Evolutionary conservation across 116 monocot genomes (phyloP).

Genomic region (Phalaenopsis hybrid): DNA sequence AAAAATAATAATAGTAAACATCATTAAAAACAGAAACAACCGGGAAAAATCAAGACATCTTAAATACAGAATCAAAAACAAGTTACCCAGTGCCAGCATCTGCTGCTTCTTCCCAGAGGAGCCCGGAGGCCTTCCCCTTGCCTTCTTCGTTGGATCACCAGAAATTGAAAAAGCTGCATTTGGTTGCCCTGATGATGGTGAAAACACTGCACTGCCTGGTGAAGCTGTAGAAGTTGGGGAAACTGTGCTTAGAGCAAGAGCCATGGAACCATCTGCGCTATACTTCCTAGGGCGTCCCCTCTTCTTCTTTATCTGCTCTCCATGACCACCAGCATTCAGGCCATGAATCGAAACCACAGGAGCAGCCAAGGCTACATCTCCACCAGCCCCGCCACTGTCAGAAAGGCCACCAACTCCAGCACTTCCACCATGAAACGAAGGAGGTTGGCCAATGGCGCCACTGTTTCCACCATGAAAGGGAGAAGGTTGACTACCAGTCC

Average conservation of each 20-base stretch:
- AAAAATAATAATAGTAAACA: neutral
- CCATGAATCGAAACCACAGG: constrained; percentile 14
- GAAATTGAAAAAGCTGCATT: neutral
- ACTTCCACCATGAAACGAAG: constrained; percentile 16
- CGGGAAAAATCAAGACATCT: neutral
- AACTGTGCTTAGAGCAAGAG: constrained; percentile 26
- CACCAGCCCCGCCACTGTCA: constrained; percentile 6
- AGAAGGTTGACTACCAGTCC: neutral
- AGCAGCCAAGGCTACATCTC: constrained; percentile 11
- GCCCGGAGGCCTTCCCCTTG: constrained; percentile 54
- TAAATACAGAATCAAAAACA: constrained; percentile 2
- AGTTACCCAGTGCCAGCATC: constrained; percentile 49
- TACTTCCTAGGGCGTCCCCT: constrained; percentile 80
- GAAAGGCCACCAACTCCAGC: neutral
- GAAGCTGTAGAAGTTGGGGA: constrained; percentile 14
- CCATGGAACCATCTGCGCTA: constrained; percentile 55
- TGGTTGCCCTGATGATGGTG: constrained; percentile 3
- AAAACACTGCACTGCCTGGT: constrained; percentile 1
- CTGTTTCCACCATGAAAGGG: constrained; percentile 15
- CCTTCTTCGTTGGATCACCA: constrained; percentile 40
- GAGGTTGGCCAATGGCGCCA: constrained; percentile 4
- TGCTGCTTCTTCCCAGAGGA: constrained; percentile 55
- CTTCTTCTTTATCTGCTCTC: constrained; percentile 53
- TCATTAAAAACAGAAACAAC: neutral
- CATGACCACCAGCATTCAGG: constrained; percentile 33